Evolutionary conservation across 768 basidiomycete species (phyloP), one percentile per base, ranked within the genome.

Genomic region (Mycena capillaripes): DNA sequence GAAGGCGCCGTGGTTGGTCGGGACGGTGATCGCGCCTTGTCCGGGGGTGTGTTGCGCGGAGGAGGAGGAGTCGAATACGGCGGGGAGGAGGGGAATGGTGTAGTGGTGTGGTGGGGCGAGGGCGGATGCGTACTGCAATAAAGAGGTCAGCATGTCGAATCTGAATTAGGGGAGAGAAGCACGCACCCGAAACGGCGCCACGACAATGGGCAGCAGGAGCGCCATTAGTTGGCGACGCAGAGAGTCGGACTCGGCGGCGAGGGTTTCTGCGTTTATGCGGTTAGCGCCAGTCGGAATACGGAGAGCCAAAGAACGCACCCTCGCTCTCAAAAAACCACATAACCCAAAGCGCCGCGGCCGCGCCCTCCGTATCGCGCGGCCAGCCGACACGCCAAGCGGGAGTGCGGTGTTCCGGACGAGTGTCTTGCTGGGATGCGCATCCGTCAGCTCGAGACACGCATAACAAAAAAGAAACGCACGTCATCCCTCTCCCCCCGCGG

Each of bases 91-190:
- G 2, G 72, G 72, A 5, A 74, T 48, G 52, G 72, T 19, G 69
- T 70, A 74, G 59, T 74, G 72, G 69, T 74, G 72, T 46, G 72
- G 69, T 16, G 72, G 72, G 27, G 64, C 69, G 42, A 74, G 69
- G 12, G 69, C 34, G 25, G 72, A 70, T 17, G 68, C n/a, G 48
- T 74, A 74, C 72, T 73, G 25, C 23, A 23, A 25, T 27, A 8
- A 27, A 61, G 14, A 44, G n/a, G n/a, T n/a, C n/a, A n/a, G n/a
- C n/a, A n/a, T n/a, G n/a, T n/a, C n/a, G n/a, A n/a, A n/a, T n/a
- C n/a, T 19, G 21, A 44, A 10, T 21, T 32, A 23, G 5, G 12
- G 23, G 29, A 8, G 14, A 32, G 38, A 34, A 55, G 19, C 23
- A 70, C 69, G 6, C 59, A 74, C 72, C 52, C 73, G 73, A 62